Base-by-base conservation (phyloP, 2,329 filamentous ascomycete genomes). In the Diaporthe sp. region DNA sequence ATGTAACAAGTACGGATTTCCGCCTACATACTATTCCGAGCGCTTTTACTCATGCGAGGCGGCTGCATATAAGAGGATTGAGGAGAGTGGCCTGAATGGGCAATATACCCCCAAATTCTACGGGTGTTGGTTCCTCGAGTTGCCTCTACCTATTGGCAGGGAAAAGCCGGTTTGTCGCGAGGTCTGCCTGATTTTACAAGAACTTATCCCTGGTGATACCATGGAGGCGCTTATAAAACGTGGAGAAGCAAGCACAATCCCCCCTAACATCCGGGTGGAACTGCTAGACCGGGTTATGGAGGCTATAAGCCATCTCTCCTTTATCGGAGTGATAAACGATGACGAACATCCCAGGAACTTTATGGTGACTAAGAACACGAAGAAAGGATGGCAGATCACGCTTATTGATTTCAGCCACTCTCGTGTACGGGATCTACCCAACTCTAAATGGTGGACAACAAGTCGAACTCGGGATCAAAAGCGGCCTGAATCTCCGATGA, bases 11-110 rank as follows among this genome's bases (percentile, higher is more conserved):
- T 31, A 46, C 15, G 39, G n/a, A 13, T 31, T 65, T 46, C 28
- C 67, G n/a, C 67, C 67, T 17, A 70, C 67, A 22, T 70, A 70
- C 51, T 70, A 31, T 31, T 44, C 44, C 34, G 67, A 70, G 51
- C 51, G 34, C 22, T 53, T 42, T 9, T 70, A 70, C 67, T 70
- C 67, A 1, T 42, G 51, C 34, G 67, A 70, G 67, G 67, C 67
- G 25, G 51, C 67, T 28, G 67, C 51, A 17, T 70, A 70, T 44
- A 57, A 28, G 51, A 57, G 67, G 37, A 65, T 65, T 9, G 6
- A 46, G 25, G 59, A 65, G 39, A 46, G 42, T 12, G 39, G 39
- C 25, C 42, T 46, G 39, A 9, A 65, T 12, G 59, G 59, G 7
- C n/a, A 22, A 46, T 65, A 65, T 22, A 65, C 42, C 13, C 59